phyloP scores from a whole-genome alignment of 2,329 filamentous ascomycete species.

The Didymella pomorum region DNA sequence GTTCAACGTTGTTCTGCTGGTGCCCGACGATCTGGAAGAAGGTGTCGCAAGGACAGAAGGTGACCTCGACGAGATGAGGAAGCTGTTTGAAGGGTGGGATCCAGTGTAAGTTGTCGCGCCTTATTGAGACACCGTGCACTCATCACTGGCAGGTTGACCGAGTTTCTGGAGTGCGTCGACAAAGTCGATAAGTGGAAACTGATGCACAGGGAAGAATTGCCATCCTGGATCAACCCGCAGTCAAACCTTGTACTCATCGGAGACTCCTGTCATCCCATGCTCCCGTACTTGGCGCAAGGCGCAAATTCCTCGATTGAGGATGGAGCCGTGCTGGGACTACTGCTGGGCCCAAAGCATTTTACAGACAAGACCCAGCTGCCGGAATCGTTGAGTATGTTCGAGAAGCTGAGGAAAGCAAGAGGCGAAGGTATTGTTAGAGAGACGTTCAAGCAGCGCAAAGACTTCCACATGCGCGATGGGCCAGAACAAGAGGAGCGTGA shows the following conservation, averaged over 20 bases:
- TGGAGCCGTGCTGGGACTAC: conserved; percentile 68
- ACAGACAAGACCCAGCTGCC: conserved; percentile 39
- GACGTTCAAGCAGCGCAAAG: conserved; percentile 61
- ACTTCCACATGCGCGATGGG: conserved; percentile 58
- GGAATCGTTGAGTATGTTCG: conserved; percentile 54
- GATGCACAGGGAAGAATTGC: conserved; percentile 58
- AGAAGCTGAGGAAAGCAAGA: conserved; percentile 57
- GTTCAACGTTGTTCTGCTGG: conserved; percentile 72
- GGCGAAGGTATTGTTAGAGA: conserved; percentile 67
- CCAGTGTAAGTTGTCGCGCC: conserved; percentile 58
- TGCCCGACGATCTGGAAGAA: conserved; percentile 68
- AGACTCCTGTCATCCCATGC: conserved; percentile 48
- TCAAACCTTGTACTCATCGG: conserved; percentile 63
- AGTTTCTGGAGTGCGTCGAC: conserved; percentile 56
- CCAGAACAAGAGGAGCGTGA: conserved; percentile 67
- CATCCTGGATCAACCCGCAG: conserved; percentile 55
- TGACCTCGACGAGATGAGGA: conserved; percentile 67
- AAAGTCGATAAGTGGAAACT: conserved; percentile 74
- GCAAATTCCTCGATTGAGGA: conserved; percentile 74
- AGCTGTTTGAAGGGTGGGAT: conserved; percentile 70
- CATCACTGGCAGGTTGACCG: conserved; percentile 26
- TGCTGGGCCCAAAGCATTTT: conserved; percentile 53
- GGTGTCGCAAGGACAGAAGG: conserved; percentile 62
- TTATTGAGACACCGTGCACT: conserved; percentile 27
- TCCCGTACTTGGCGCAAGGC: conserved; percentile 52